A percentile compares a stretch with the other conserved stretches of the same genome.
Conservation (phyloP, 768 basidiomycete genomes). For the Cyclocybe aegerita region DNA sequence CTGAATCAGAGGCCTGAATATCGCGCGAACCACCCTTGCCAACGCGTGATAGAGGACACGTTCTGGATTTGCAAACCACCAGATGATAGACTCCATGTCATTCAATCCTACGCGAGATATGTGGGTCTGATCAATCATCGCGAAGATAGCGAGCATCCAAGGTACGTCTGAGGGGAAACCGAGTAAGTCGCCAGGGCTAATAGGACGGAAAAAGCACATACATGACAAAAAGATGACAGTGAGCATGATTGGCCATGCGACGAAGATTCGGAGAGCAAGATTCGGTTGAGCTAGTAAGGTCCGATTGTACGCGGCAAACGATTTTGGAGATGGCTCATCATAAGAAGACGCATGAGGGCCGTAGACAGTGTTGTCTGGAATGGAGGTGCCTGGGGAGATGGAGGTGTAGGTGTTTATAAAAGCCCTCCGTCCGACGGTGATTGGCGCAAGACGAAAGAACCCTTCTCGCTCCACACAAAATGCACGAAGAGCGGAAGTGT, state of each 20-base stretch:
- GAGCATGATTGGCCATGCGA: slow-evolving; percentile 40
- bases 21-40: slow-evolving; percentile 37
- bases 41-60: slow-evolving; percentile 40
- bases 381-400: slow-evolving; percentile 38
- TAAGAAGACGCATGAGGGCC: slow-evolving; percentile 48
- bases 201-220: slow-evolving; percentile 13
- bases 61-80: slow-evolving; percentile 40
- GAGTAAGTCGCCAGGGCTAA: background rate
- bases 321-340: slow-evolving; percentile 34
- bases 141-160: slow-evolving; percentile 39
- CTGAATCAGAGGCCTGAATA: slow-evolving; percentile 35
- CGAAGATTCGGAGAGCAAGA: slow-evolving; percentile 29
- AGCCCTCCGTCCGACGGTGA: slow-evolving; percentile 36
- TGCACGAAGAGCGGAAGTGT: slow-evolving; percentile 37
- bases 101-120: slow-evolving; percentile 25
- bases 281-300: slow-evolving; percentile 31
- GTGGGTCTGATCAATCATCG: slow-evolving; percentile 35
- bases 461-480: slow-evolving; percentile 48
- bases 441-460: slow-evolving; percentile 36
- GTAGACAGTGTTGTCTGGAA: slow-evolving; percentile 36
- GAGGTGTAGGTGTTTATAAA: slow-evolving; percentile 44
- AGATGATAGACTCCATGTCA: slow-evolving; percentile 39
- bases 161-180: slow-evolving; percentile 34
- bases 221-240: slow-evolving; percentile 33
- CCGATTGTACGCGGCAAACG: slow-evolving; percentile 39